Base-by-base conservation (phyloP, 345 rosid species). In the Hibiscus mutabilis region DNA sequence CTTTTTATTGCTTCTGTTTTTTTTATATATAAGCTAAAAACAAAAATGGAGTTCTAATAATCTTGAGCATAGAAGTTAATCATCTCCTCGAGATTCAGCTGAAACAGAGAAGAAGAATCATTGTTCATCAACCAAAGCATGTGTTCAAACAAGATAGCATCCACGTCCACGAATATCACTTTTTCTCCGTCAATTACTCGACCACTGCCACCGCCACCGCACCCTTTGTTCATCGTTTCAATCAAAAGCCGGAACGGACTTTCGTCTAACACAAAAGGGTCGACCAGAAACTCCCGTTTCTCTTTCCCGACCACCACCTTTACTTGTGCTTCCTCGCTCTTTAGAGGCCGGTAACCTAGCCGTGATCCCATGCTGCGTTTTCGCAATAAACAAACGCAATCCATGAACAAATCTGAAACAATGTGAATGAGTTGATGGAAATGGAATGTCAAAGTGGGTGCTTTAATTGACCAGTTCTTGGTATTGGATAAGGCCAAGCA, bases 131-230 rank as follows among this genome's bases (percentile, higher is more conserved):
- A 82, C 97, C 96, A 93, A 66, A 91, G 12, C 93, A 93, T 89
- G 72, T 93, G 98, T 83, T 93, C 98, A 60, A 91, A 93, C 86
- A 93, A 77, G 60, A 93, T 86, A 0, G 96, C 83, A 76, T 93
- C 98, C 11, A 91, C 84, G 53, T 85, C 90, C 31, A 91, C 83
- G 35, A 80, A 77, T 9, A 91, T 77, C 22, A 82, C 88, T 72
- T 79, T 82, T 56, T 60, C 69, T 25, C 44, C 31, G 62, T 70
- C 73, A 12, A 27, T 42, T 19, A 21, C 42, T 7, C 5, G 2
- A 2, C 31, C 31, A n/a, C n/a, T n/a, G n/a, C n/a, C n/a, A 27
- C 3, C 3, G 0, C 16, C 3, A 0, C n/a, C 37, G 1, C 29
- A 14, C 22, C 73, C 75, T 60, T 76, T 77, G 1, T 63, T 76